These are phyloP conservation scores for Eutypa lata DNA, from an alignment of 2,329 filamentous ascomycete genomes.

Conservation along the genomic window DNA sequence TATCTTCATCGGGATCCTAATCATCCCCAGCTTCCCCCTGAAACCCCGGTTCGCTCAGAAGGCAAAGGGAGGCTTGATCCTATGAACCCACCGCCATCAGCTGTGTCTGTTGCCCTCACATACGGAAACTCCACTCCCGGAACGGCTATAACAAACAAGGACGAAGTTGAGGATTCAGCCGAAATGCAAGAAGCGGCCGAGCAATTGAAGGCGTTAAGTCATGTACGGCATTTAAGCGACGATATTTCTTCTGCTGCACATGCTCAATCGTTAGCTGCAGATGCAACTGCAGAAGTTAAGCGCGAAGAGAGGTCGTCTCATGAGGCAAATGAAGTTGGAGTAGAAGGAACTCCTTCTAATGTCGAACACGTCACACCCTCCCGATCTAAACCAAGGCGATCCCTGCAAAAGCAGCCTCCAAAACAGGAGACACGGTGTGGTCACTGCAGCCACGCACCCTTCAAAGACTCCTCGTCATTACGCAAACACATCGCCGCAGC, in stretches of 20 bases:
- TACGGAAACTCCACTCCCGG: conserved; percentile 23
- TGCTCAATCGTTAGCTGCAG: conserved; percentile 18
- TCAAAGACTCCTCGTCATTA: conserved; percentile 64
- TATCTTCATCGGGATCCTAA: conserved; percentile 10
- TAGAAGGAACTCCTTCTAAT: conserved; percentile 36
- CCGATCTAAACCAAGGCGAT: conserved; percentile 43
- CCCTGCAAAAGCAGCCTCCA: conserved; percentile 42
- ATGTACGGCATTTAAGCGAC: conserved; percentile 55
- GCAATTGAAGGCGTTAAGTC: conserved; percentile 63
- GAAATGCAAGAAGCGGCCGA: conserved; percentile 69
- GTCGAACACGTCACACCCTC: conserved; percentile 33
- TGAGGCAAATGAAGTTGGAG: conserved; percentile 36
- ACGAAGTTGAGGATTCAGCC: conserved; percentile 59
- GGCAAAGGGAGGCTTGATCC: conserved; percentile 21
- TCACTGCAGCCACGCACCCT: conserved; percentile 61
- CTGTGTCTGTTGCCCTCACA: conserved; percentile 13
- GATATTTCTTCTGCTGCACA: conserved; percentile 29
- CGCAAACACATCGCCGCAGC: conserved; percentile 66
- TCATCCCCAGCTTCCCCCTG: conserved; percentile 21
- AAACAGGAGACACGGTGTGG: conserved; percentile 62
- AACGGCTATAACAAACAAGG: conserved; percentile 34
- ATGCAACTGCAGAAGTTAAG: conserved; percentile 26
- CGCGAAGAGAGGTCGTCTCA: conserved; percentile 42
- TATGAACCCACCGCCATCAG: conserved; percentile 21
- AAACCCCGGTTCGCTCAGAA: conserved; percentile 28